Evolutionary conservation across 257 asterid genomes (phyloP).

Genomic region (Plantago major): DNA sequence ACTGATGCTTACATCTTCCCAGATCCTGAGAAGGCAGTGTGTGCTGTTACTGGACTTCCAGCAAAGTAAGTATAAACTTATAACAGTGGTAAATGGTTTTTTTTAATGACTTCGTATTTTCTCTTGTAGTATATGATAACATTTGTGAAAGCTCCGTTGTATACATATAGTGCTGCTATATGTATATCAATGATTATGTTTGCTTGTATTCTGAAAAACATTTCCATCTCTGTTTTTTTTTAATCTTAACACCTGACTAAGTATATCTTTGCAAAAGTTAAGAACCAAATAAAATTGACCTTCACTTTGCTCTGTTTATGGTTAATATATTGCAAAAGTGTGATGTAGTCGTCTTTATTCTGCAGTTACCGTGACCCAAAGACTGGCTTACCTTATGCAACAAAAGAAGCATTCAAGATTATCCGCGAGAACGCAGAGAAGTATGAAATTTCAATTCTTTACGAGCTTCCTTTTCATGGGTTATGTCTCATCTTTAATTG

Average conservation of each 20-base stretch:
- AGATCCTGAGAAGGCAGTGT: slow-evolving; percentile 77
- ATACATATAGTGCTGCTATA: no score
- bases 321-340: neutral
- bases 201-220: no score
- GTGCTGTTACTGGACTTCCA: slow-evolving; percentile 83
- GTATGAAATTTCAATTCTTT: slow-evolving; percentile 29
- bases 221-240: no score
- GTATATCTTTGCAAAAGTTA: no score
- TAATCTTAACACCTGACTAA: no score
- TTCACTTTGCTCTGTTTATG: neutral
- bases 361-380: slow-evolving; percentile 84
- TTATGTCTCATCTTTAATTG: slow-evolving; percentile 1
- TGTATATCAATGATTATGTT: no score
- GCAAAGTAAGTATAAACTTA: slow-evolving; percentile 47
- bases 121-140: no score
- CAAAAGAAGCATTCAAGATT: slow-evolving; percentile 88
- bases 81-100: neutral
- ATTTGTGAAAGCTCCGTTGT: no score
- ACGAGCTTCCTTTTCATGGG: slow-evolving; percentile 2
- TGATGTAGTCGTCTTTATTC: slow-evolving; percentile 14
- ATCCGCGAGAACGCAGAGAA: slow-evolving; percentile 67
- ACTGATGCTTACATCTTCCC: slow-evolving; percentile 28
- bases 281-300: no score
- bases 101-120: no score
- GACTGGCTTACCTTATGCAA: slow-evolving; percentile 85